Conservation (phyloP, 2,329 filamentous ascomycete genomes). For the Microsporum audouinii region DNA sequence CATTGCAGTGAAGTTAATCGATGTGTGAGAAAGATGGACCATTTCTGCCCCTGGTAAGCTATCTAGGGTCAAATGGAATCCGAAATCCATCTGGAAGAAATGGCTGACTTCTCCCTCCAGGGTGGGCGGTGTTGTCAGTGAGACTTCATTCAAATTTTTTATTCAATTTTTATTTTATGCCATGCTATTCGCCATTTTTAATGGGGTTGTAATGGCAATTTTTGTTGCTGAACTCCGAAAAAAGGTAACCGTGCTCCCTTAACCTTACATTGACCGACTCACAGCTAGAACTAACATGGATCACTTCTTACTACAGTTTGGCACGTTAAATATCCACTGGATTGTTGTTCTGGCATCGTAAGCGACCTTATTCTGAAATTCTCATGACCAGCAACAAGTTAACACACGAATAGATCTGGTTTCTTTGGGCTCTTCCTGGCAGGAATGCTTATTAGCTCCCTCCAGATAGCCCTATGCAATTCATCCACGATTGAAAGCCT, state of each 20-base stretch:
- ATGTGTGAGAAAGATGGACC: slow-evolving; percentile 85
- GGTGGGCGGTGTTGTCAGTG: slow-evolving; percentile 86
- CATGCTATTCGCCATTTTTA: slow-evolving; percentile 53
- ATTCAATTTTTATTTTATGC: slow-evolving; percentile 73
- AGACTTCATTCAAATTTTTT: slow-evolving; percentile 85
- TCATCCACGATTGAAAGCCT: slow-evolving; percentile 76
- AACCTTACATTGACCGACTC: not conserved
- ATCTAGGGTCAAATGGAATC: no score
- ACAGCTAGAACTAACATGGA: slow-evolving; percentile 5
- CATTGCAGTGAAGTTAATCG: slow-evolving; percentile 73
- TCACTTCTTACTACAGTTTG: slow-evolving; percentile 18
- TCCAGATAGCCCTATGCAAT: slow-evolving; percentile 60
- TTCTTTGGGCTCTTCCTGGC: slow-evolving; percentile 73
- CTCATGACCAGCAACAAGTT: slow-evolving; percentile 1
- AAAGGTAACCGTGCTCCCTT: slow-evolving; percentile 27
- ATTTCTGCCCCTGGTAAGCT: slow-evolving; percentile 71
- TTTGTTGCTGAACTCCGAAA: slow-evolving; percentile 47
- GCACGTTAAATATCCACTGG: slow-evolving; percentile 47
- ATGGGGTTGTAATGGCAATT: slow-evolving; percentile 53
- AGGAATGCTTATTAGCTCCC: slow-evolving; percentile 63
- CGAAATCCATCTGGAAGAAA: no score
- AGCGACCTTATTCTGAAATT: slow-evolving; percentile 15
- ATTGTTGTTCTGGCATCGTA: slow-evolving; percentile 55
- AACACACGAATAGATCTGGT: slow-evolving; percentile 35
- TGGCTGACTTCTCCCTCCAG: slow-evolving; percentile 25